Base-by-base conservation (phyloP, 768 basidiomycete genomes). In the Sistotremastrum suecicum region DNA sequence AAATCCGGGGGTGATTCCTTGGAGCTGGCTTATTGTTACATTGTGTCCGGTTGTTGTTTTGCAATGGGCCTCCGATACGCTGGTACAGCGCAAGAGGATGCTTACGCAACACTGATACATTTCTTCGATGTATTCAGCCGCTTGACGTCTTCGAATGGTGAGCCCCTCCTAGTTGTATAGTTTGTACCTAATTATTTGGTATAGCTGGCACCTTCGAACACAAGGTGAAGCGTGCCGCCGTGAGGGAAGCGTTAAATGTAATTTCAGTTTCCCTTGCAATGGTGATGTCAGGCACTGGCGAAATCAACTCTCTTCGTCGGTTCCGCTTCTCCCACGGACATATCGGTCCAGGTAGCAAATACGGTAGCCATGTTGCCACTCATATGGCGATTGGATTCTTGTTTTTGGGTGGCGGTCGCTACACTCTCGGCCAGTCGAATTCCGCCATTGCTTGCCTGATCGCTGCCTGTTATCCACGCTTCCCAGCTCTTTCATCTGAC, bases 241-340 rank as follows among this genome's bases (percentile, higher is more conserved):
- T 92, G 28, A 74, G 91, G 8, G 87, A 90, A 54, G 88, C 87
- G 3, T 67, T 97, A 34, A 92, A 86, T 56, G 66, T 92, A 37
- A 83, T 98, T 45, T 83, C 87, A 0, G 71, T 95, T 34, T 71
- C 91, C 1, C 64, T 95, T 33, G 80, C 85, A 56, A 83, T 94
- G 74, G 83, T 98, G 38, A 94, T 98, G 88, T 90, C 94, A 2
- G 95, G 95, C 7, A 94, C 91, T 0, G 95, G 95, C 3, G 91
- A 98, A 60, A 76, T 97, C 42, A 83, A 82, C 46, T 88, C 86
- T 53, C 67, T 98, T 11, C 76, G 88, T 12, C 75, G 91, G 20
- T 70, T 98, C 8, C 76, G 95, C 12, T 83, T 87, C 59, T 79
- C 85, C 5, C 97, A 89, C 56, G 94, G 91, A 29, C 75, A 76